Evolutionary conservation across 2,329 filamentous ascomycete genomes (phyloP).

Genomic region (Fusarium sacchari): DNA sequence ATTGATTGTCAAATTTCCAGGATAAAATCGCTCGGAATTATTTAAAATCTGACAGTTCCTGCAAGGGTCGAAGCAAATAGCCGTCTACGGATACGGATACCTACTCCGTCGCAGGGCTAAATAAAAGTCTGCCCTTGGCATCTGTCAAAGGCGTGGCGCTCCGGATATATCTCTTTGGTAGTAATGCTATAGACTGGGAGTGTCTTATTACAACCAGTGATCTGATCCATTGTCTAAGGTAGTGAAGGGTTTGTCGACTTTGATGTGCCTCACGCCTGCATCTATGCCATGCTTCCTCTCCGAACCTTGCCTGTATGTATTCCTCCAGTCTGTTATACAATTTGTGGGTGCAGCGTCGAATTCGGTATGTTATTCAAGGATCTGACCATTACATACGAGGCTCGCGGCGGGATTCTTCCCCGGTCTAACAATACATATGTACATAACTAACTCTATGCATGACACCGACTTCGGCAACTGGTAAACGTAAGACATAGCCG

Average conservation of each 20-base stretch:
- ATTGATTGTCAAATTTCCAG: conserved; percentile 4
- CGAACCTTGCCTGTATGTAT: conserved; percentile 11
- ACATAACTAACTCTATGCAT: neutral
- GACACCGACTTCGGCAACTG: conserved; percentile 10
- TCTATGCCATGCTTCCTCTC: conserved; percentile 4
- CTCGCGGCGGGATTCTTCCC: conserved; percentile 5
- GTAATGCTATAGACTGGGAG: conserved; percentile 1
- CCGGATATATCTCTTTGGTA: neutral
- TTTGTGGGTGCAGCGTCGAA: conserved; percentile 10
- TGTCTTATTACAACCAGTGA: conserved; percentile 7
- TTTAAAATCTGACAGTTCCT: neutral
- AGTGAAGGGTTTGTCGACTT: neutral
- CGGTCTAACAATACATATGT: neutral
- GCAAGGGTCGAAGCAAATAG: neutral
- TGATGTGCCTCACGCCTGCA: conserved; percentile 15
- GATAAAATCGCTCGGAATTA: neutral
- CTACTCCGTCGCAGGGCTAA: neutral
- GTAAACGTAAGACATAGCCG: neutral
- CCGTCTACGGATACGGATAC: neutral
- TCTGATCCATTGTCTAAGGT: conserved; percentile 21
- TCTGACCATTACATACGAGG: conserved; percentile 23
- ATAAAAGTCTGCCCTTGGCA: neutral
- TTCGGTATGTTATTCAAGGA: conserved; percentile 13
- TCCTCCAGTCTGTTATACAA: conserved; percentile 10
- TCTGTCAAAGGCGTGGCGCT: conserved; percentile 2